Evolutionary conservation across 163 green algal species (phyloP), one percentile per base, ranked within the genome.

Genomic region (Chloromonas sp.): DNA sequence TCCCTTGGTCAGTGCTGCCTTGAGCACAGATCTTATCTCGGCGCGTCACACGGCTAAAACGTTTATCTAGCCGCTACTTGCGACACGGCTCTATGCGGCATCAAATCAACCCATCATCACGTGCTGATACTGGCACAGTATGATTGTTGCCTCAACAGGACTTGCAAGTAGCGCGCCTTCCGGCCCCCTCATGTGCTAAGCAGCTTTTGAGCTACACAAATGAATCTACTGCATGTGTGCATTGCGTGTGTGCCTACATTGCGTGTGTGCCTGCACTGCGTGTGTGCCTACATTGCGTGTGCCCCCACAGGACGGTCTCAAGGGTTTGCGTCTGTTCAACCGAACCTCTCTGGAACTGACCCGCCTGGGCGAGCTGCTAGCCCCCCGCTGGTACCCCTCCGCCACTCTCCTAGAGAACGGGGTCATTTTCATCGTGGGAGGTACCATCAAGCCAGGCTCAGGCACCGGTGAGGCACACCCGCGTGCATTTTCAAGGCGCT

Each of bases 351-450:
- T 84, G 0, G 80, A 57, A 1, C 86, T 88, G 60, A 71, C 82
- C 15, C 78, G 85, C 3, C 76, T 88, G 1, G 80, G 82, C 60
- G 84, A 83, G 60, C 85, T 88, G 82, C 58, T n/a, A 2, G 80
- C 60, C n/a, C 81, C 85, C n/a, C 82, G 85, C 60, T 88, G 85
- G 85, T 88, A 88, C 70, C 85, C 85, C 66, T 84, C 85, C 2
- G 85, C 82, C 0, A 88, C 85, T 2, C 78, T 86, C n/a, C 85
- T 88, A 60, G 82, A 82, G 1, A 82, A 81, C 57, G 82, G 82
- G 62, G 70, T 61, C 60, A 70, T 88, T 8, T 82, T 84, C 2
- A 84, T 88, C 13, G 83, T 86, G 76, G 85, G 85, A 14, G 85
- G 85, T 14, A 86, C 85, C 0, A 58, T 86, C 1, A 76, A 86